Percentiles rank a stretch among this genome's conserved stretches.
Evolutionary conservation across 371 early-diverging fungal species (phyloP).

Genomic region (Thermomucor indicae-seudaticae): DNA sequence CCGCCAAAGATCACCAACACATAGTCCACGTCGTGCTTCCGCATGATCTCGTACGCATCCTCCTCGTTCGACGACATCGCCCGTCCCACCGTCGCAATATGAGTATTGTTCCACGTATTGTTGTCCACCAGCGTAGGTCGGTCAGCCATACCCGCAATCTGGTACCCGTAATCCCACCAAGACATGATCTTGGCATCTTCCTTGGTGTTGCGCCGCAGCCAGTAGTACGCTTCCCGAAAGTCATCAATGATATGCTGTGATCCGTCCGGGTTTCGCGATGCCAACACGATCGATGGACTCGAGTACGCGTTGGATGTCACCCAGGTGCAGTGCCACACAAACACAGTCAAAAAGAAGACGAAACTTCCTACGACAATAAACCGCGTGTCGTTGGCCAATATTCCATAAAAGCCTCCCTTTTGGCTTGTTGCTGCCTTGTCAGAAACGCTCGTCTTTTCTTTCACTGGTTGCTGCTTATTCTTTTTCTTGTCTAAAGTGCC

Average conservation of each 20-base stretch:
- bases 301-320: constrained; percentile 97
- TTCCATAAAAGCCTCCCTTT: constrained; percentile 25
- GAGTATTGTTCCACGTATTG: constrained; percentile 99
- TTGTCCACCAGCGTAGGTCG: constrained; percentile 98
- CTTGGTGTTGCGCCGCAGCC: constrained; percentile 95
- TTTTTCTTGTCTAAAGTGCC: constrained; percentile 17
- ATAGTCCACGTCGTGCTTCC: constrained; percentile 92
- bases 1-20: constrained; percentile 96
- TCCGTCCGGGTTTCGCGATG: constrained; percentile 82
- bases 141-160: constrained; percentile 98
- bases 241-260: constrained; percentile 96
- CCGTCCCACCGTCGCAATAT: constrained; percentile 98
- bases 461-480: constrained; percentile 3
- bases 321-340: constrained; percentile 97
- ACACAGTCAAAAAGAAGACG: constrained; percentile 68
- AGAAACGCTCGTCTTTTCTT: constrained; percentile 1
- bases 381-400: constrained; percentile 40
- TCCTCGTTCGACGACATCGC: constrained; percentile 92
- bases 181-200: constrained; percentile 93
- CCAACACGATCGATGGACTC: constrained; percentile 98
- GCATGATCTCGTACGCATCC: constrained; percentile 85
- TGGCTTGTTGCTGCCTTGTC: not conserved
- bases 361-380: constrained; percentile 52
- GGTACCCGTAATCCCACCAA: constrained; percentile 99
- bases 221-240: constrained; percentile 99